Percentiles rank a stretch among this genome's conserved stretches.
These are phyloP conservation scores for Knufia fluminis DNA, from an alignment of 2,329 filamentous ascomycete genomes.

Conservation along the genomic window DNA sequence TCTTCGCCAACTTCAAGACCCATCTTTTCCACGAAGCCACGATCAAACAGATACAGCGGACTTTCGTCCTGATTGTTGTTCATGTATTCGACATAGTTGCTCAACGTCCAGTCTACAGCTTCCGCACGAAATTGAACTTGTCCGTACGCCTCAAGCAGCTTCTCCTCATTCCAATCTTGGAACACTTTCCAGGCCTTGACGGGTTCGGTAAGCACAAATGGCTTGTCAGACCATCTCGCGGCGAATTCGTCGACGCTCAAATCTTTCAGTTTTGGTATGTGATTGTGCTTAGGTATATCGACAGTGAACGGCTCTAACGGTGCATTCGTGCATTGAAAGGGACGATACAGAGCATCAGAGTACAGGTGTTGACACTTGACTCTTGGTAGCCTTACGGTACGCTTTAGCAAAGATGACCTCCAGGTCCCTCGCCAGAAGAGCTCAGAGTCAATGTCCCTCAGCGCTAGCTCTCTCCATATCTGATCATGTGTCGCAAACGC, in stretches of 20 bases:
- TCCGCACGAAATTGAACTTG: slow-evolving; percentile 73
- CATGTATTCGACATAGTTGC: slow-evolving; percentile 78
- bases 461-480: slow-evolving; percentile 76
- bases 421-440: slow-evolving; percentile 74
- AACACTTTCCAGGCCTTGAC: slow-evolving; percentile 75
- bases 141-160: slow-evolving; percentile 55
- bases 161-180: slow-evolving; percentile 62
- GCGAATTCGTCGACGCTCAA: slow-evolving; percentile 67
- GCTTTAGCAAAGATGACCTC: slow-evolving; percentile 65
- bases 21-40: slow-evolving; percentile 81
- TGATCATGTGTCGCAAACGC: slow-evolving; percentile 79
- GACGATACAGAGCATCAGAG: slow-evolving; percentile 81
- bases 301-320: slow-evolving; percentile 55
- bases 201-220: slow-evolving; percentile 77
- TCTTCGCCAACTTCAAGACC: slow-evolving; percentile 46
- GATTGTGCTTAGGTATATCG: slow-evolving; percentile 63
- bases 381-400: slow-evolving; percentile 45
- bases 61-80: slow-evolving; percentile 70
- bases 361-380: slow-evolving; percentile 72
- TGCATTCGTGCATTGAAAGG: slow-evolving; percentile 80
- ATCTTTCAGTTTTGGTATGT: slow-evolving; percentile 60
- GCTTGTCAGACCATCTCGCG: slow-evolving; percentile 63
- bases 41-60: slow-evolving; percentile 86
- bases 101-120: slow-evolving; percentile 82
- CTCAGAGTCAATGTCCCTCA: slow-evolving; percentile 35